Evolutionary conservation across 2,329 filamentous ascomycete species (phyloP), one percentile per base, ranked within the genome.

Genomic region (Proliferodiscus dingleyae): DNA sequence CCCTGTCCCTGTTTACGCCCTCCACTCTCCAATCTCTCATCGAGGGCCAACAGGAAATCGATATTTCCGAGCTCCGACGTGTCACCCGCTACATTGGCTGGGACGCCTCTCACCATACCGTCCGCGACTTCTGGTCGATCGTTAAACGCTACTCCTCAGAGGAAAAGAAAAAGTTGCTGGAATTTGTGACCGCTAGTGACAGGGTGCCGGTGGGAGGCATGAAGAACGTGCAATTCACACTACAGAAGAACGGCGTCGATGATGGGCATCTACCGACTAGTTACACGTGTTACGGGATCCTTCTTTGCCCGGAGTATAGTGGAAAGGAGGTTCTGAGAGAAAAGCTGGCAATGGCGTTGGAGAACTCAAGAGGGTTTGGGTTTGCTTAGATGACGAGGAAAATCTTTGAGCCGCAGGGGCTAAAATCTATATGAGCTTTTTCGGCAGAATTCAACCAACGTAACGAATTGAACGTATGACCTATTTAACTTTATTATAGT

Each of bases 121-220:
- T 98, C 33, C 70, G 72, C 19, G 80, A 86, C 55, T 97, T 98
- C 64, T 98, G 93, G 93, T 74, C 74, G 10, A 76, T 96, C 6
- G 85, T 95, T 1, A 77, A 77, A 53, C 66, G 64, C 28, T 93
- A 79, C 61, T 74, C 80, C 48, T 74, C 83, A 13, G 72, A 77
- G 36, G 85, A 90, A 72, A 85, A 85, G 66, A 78, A 81, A 42
- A 81, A 80, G 58, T 69, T 98, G 26, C 73, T 98, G 24, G 89
- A 96, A 64, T 98, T 98, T 60, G 90, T 98, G 23, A 98, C 93
- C 11, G 91, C 91, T 0, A 91, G 84, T 57, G 90, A 96, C 61
- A 78, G 93, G 2, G 79, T 97, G 2, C 93, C 93, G 0, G 87
- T 95, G 0, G 89, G 87, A 16, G 93, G 93, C 2, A 81, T 90